These are phyloP conservation scores for Polytrichum formosum DNA, from an alignment of 225 moss, liverwort and hornwort genomes.

Conservation along the genomic window DNA sequence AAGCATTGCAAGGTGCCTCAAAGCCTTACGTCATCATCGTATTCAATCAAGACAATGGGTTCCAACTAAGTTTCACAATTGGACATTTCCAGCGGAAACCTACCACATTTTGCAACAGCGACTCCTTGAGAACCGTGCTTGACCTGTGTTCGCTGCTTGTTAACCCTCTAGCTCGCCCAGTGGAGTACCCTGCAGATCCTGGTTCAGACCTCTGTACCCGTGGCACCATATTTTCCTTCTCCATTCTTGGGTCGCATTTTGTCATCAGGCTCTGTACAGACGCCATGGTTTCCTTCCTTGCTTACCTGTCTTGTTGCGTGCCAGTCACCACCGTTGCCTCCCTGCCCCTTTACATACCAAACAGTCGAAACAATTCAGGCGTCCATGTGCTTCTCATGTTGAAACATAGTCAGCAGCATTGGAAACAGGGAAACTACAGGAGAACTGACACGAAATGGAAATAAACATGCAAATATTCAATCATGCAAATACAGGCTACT, in stretches of 20 bases:
- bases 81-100: slow-evolving; percentile 1
- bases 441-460: too few species aligned
- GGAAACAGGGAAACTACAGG: too few species aligned
- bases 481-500: too few species aligned
- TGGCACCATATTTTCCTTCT: slow-evolving; percentile 56
- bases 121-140: slow-evolving; percentile 45
- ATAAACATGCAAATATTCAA: too few species aligned
- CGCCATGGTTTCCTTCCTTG: slow-evolving; percentile 26
- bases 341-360: slow-evolving; percentile 15
- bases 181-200: slow-evolving; percentile 34
- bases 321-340: slow-evolving; percentile 17
- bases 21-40: not conserved
- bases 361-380: too few species aligned
- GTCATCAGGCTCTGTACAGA: slow-evolving; percentile 33
- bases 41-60: too few species aligned
- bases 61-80: too few species aligned
- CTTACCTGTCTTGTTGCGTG: slow-evolving; percentile 4
- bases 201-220: slow-evolving; percentile 39
- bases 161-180: slow-evolving; percentile 38
- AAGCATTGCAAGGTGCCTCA: not conserved
- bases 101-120: slow-evolving; percentile 47
- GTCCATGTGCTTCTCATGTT: too few species aligned
- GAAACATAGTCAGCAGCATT: too few species aligned
- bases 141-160: slow-evolving; percentile 38
- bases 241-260: slow-evolving; percentile 36